phyloP scores from a whole-genome alignment of 768 basidiomycete species.

The Lactarius psammicola region DNA sequence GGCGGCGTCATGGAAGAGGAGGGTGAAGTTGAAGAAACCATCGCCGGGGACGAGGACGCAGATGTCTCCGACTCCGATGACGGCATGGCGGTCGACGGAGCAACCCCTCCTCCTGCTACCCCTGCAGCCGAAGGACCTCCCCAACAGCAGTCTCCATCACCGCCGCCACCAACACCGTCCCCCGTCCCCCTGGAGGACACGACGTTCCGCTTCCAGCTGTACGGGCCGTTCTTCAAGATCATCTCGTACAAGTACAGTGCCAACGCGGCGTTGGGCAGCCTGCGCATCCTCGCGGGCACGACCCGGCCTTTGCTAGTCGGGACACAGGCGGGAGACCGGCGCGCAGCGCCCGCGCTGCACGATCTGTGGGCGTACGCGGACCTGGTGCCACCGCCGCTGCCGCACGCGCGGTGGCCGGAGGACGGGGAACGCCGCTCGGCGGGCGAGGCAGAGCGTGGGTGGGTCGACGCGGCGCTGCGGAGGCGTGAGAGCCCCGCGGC shows the following conservation, averaged over 20 bases:
- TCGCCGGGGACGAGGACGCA: not conserved
- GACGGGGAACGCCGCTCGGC: slow-evolving; percentile 23
- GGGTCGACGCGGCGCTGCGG: slow-evolving; percentile 21
- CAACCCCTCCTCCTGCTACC: not conserved
- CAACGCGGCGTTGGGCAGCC: slow-evolving; percentile 3
- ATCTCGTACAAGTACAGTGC: slow-evolving; percentile 23
- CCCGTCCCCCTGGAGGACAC: slow-evolving; percentile 20
- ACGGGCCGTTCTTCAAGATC: slow-evolving; percentile 26
- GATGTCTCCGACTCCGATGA: slow-evolving; percentile 10
- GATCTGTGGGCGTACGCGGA: slow-evolving; percentile 28
- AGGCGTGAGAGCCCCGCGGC: slow-evolving; percentile 20
- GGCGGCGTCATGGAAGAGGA: slow-evolving; percentile 7
- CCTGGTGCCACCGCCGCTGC: slow-evolving; percentile 13
- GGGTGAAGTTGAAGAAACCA: slow-evolving; percentile 12
- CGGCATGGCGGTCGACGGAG: slow-evolving; percentile 14
- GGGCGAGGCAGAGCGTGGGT: slow-evolving; percentile 27
- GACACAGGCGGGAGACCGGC: slow-evolving; percentile 21
- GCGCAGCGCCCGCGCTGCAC: slow-evolving; percentile 16
- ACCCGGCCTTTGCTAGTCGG: slow-evolving; percentile 21
- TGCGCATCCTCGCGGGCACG: slow-evolving; percentile 25
- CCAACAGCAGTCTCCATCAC: not conserved
- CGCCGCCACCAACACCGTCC: not conserved
- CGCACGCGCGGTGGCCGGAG: slow-evolving; percentile 23
- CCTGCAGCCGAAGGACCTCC: not conserved
- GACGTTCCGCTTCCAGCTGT: slow-evolving; percentile 29